Percentiles rank a stretch among this genome's conserved stretches.
phyloP scores from a whole-genome alignment of 2,329 filamentous ascomycete species.

The Nannizziopsis barbatae region DNA sequence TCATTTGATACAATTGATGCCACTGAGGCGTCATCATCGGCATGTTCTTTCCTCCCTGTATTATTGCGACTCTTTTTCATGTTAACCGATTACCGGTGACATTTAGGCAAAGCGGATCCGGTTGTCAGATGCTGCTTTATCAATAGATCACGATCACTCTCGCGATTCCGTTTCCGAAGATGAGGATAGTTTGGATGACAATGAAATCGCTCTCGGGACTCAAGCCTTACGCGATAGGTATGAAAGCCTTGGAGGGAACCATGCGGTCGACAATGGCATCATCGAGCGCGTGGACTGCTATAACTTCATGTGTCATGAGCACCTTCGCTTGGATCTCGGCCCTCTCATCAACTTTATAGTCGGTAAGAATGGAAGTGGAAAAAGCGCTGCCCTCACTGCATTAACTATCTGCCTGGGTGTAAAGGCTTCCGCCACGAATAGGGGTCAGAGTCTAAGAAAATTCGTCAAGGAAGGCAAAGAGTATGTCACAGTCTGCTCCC shows the following conservation, averaged over 20 bases:
- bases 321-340: constrained; percentile 71
- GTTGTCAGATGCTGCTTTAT: not conserved
- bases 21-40: too few relatives aligned
- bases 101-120: constrained; percentile 6
- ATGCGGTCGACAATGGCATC: constrained; percentile 70
- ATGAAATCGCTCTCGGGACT: constrained; percentile 50
- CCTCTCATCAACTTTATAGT: constrained; percentile 97
- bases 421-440: constrained; percentile 85
- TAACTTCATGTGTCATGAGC: constrained; percentile 94
- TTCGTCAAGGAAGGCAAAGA: constrained; percentile 86
- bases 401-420: constrained; percentile 90
- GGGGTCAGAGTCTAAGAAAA: constrained; percentile 75
- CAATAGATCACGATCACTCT: not conserved
- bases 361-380: constrained; percentile 93
- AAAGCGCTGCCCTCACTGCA: constrained; percentile 88
- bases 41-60: too few relatives aligned
- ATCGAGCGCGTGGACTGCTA: constrained; percentile 75
- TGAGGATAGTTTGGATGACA: constrained; percentile 22
- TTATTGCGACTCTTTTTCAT: too few relatives aligned
- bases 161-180: not conserved
- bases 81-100: too few relatives aligned
- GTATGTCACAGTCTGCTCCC: constrained; percentile 33
- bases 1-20: too few relatives aligned
- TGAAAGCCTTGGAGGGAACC: constrained; percentile 52
- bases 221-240: constrained; percentile 48